Evolutionary conservation across 2,329 filamentous ascomycete genomes (phyloP).

Genomic region (Penicillium frequentans): DNA sequence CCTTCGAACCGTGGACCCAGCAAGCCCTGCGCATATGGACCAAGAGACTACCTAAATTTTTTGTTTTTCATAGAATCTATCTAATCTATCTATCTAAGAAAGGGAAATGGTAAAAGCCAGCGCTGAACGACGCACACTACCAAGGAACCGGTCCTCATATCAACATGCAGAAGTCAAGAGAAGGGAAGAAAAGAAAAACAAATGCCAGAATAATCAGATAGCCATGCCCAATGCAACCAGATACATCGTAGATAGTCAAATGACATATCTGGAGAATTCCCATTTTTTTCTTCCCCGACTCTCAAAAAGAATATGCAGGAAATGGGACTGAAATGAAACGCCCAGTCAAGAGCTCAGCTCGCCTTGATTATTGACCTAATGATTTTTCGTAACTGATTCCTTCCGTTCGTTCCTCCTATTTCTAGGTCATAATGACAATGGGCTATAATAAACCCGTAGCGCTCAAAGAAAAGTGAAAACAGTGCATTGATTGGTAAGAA

Average conservation of each 20-base stretch:
- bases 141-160: conserved; percentile 11
- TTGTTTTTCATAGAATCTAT: conserved; percentile 15
- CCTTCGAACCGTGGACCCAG: not conserved
- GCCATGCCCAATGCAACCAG: conserved; percentile 16
- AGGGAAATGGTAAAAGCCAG: conserved; percentile 2
- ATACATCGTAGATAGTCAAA: conserved; percentile 13
- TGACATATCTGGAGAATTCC: not conserved
- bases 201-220: conserved; percentile 5
- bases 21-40: not conserved
- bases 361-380: conserved; percentile 14
- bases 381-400: not conserved
- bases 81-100: conserved; percentile 26
- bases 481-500: not conserved
- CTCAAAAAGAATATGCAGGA: not conserved
- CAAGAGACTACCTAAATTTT: conserved; percentile 8
- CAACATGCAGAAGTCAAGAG: conserved; percentile 11
- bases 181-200: conserved; percentile 4
- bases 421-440: conserved; percentile 8
- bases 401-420: conserved; percentile 11
- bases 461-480: not conserved
- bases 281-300: not conserved
- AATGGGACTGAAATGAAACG: conserved; percentile 5
- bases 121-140: conserved; percentile 11
- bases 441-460: not conserved
- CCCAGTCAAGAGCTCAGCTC: conserved; percentile 14